These are phyloP conservation scores for Taiozyma sp. DNA, from an alignment of 1,139 yeast genomes.

Conservation along the genomic window DNA sequence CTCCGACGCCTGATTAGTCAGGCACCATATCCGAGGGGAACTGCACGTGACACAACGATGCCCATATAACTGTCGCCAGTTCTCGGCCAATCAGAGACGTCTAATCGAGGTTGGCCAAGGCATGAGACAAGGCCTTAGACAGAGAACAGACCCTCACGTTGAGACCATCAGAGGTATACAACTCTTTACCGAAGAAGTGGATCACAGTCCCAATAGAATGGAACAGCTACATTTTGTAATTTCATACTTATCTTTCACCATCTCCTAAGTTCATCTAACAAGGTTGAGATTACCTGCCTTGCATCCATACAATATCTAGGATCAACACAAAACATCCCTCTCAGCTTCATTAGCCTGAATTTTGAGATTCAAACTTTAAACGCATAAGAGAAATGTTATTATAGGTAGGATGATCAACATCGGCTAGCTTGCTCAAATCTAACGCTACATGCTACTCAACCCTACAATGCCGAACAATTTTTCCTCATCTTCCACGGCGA, in stretches of 20 bases:
- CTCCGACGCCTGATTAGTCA: background rate
- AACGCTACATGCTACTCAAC: too few species aligned
- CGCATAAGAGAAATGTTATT: background rate
- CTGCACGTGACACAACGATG: background rate
- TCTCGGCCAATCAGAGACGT: background rate
- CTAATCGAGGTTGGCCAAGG: background rate
- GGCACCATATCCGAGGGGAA: background rate
- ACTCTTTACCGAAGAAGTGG: background rate
- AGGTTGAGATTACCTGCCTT: background rate
- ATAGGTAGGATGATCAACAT: background rate
- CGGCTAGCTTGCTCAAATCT: background rate
- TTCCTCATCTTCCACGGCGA: background rate
- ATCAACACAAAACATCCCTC: background rate
- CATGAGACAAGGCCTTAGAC: background rate
- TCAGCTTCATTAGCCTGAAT: background rate
- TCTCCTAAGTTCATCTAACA: background rate
- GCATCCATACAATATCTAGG: background rate
- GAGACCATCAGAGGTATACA: background rate
- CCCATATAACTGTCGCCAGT: background rate
- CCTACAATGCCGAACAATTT: background rate
- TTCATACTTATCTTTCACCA: background rate
- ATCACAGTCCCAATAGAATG: too few species aligned
- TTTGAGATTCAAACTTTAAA: background rate
- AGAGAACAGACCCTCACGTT: background rate
- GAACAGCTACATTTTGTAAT: too few species aligned